These are phyloP conservation scores for Pholiota adiposa DNA, from an alignment of 1,284 basidiomycete genomes.

Conservation along the genomic window DNA sequence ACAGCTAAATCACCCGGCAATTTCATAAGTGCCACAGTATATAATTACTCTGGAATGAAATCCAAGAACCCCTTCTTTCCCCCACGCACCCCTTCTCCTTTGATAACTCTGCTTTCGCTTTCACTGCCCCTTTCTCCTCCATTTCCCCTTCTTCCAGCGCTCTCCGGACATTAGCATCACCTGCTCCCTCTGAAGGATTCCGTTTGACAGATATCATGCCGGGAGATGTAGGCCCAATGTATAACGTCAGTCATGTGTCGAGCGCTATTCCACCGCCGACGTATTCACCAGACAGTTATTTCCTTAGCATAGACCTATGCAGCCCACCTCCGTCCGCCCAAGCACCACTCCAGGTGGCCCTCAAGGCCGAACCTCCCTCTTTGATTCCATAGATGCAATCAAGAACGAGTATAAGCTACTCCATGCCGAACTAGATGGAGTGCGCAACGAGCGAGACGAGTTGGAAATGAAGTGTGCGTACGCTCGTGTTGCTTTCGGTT, in stretches of 20 bases:
- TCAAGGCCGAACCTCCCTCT: constrained; percentile 9
- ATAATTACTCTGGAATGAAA: constrained; percentile 24
- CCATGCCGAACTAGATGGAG: constrained; percentile 63
- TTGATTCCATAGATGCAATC: constrained; percentile 79
- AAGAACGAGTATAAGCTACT: constrained; percentile 83
- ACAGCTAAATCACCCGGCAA: constrained; percentile 24
- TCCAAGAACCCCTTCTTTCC: constrained; percentile 20
- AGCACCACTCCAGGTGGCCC: constrained; percentile 14
- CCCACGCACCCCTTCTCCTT: constrained; percentile 15
- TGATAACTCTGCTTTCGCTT: not conserved
- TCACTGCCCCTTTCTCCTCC: not conserved
- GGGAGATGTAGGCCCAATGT: constrained; percentile 15
- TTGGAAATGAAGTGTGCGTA: constrained; percentile 78
- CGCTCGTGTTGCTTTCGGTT: not conserved
- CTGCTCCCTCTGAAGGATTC: not conserved
- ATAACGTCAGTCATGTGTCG: constrained; percentile 18
- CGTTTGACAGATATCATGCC: constrained; percentile 17
- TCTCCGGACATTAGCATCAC: not conserved
- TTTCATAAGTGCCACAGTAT: constrained; percentile 23
- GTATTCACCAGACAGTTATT: not conserved
- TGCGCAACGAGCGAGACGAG: constrained; percentile 82
- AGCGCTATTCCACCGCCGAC: not conserved
- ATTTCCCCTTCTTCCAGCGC: constrained; percentile 5
- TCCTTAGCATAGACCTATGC: constrained; percentile 25
- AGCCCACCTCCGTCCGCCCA: constrained; percentile 17